Evolutionary conservation across 192 early-diverging fungal species (phyloP).

Genomic region (Coemansia sp.): DNA sequence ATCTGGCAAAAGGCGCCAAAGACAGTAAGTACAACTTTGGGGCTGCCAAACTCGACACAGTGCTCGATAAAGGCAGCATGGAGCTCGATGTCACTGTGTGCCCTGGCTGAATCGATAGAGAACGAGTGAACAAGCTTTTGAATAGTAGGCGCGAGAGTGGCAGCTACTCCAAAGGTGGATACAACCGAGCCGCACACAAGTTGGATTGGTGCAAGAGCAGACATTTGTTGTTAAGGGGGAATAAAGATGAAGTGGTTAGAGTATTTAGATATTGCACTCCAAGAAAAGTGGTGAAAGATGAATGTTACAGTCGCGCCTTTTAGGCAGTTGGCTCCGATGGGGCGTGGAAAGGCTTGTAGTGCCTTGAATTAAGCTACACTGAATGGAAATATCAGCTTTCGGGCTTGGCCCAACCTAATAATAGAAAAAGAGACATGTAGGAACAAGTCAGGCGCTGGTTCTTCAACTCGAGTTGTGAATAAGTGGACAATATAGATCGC

Average conservation of each 20-base stretch:
- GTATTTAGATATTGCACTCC: neutral
- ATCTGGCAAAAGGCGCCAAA: too few species aligned
- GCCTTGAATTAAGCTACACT: too few species aligned
- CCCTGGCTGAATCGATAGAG: too few species aligned
- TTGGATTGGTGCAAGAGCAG: neutral
- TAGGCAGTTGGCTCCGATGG: neutral
- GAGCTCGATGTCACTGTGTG: too few species aligned
- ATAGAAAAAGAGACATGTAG: too few species aligned
- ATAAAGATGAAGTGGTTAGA: neutral
- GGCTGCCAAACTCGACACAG: slow-evolving; percentile 10
- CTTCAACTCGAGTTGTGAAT: neutral
- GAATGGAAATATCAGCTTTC: too few species aligned
- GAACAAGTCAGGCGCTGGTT: too few species aligned
- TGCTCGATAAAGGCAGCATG: too few species aligned
- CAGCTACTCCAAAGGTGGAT: neutral
- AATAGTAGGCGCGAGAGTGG: neutral
- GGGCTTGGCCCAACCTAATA: too few species aligned
- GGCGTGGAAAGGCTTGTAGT: neutral
- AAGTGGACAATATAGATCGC: too few species aligned
- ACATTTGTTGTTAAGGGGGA: slow-evolving; percentile 22
- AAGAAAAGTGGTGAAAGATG: neutral
- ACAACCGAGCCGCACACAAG: neutral
- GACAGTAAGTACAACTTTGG: neutral
- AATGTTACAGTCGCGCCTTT: too few species aligned
- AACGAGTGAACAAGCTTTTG: neutral